phyloP scores from a whole-genome alignment of 495 filamentous ascomycete species.

The Trichoderma orchidacearum region DNA sequence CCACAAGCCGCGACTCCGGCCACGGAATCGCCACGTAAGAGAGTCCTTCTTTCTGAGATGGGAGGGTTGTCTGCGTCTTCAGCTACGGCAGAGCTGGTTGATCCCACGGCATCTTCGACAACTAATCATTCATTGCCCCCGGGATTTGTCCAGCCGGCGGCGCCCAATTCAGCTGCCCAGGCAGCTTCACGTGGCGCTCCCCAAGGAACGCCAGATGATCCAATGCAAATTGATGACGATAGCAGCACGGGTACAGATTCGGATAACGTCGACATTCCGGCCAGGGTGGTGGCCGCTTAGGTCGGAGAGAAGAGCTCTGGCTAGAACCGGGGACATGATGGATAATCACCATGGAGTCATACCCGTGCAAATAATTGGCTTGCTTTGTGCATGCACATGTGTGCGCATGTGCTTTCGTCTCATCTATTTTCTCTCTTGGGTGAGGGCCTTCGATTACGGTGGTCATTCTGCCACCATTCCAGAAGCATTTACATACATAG shows the following conservation, averaged over 20 bases:
- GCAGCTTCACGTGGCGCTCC: not conserved
- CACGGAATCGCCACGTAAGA: not conserved
- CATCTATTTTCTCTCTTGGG: too few relatives aligned
- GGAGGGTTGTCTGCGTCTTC: not conserved
- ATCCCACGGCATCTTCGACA: not conserved
- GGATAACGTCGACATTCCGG: not conserved
- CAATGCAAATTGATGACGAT: constrained; percentile 1
- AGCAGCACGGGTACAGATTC: not conserved
- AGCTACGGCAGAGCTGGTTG: not conserved
- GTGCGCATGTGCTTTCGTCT: too few relatives aligned
- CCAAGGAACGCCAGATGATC: not conserved
- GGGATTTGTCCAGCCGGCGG: not conserved
- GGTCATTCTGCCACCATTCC: too few relatives aligned
- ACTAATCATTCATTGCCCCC: not conserved
- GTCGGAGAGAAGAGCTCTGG: not conserved
- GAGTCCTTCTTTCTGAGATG: not conserved
- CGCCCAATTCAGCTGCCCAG: not conserved
- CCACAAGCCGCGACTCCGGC: not conserved
- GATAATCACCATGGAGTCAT: too few relatives aligned
- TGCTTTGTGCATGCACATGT: too few relatives aligned
- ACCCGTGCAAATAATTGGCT: too few relatives aligned
- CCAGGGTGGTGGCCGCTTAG: not conserved
- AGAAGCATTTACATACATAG: too few relatives aligned
- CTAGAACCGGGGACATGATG: too few relatives aligned
- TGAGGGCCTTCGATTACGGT: too few relatives aligned